Evolutionary conservation across 495 filamentous ascomycete species (phyloP).

Genomic region (Hypoxylon trugodes): DNA sequence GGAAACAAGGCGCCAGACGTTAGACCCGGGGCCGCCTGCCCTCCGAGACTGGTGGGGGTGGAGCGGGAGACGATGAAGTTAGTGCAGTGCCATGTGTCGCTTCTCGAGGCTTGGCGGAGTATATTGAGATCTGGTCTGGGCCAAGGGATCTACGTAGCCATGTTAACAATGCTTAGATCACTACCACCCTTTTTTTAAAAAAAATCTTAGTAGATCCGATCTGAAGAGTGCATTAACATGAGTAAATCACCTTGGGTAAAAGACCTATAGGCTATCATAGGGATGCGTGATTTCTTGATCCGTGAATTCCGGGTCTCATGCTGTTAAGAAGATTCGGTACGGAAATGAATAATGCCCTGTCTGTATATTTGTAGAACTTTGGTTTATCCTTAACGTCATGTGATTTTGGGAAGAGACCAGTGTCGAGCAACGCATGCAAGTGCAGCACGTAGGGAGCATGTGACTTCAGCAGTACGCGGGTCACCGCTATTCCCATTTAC

Average conservation of each 20-base stretch:
- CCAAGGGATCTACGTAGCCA: neutral
- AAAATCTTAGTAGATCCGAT: slow-evolving; percentile 3
- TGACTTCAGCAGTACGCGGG: slow-evolving; percentile 35
- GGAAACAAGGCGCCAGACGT: slow-evolving; percentile 14
- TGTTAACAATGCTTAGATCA: neutral
- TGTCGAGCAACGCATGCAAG: slow-evolving; percentile 6
- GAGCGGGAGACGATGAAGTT: slow-evolving; percentile 5
- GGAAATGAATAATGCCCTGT: too few relatives aligned
- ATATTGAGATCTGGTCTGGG: neutral
- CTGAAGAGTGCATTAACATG: neutral
- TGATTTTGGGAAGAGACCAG: slow-evolving; percentile 1
- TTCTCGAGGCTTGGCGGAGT: neutral
- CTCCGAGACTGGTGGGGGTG: slow-evolving; percentile 12
- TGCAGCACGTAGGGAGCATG: slow-evolving; percentile 34
- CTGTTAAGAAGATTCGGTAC: too few relatives aligned
- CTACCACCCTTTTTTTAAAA: neutral
- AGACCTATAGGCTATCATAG: neutral
- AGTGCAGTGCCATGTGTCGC: too few relatives aligned
- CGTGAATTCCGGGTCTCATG: too few relatives aligned
- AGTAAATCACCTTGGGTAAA: neutral
- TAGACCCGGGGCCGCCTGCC: slow-evolving; percentile 7
- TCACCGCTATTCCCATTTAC: slow-evolving; percentile 35
- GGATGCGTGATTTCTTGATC: too few relatives aligned
- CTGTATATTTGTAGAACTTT: too few relatives aligned
- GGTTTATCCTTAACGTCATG: too few relatives aligned